Evolutionary conservation across 2,329 filamentous ascomycete genomes (phyloP).

Genomic region (Xenoacremonium recifei): DNA sequence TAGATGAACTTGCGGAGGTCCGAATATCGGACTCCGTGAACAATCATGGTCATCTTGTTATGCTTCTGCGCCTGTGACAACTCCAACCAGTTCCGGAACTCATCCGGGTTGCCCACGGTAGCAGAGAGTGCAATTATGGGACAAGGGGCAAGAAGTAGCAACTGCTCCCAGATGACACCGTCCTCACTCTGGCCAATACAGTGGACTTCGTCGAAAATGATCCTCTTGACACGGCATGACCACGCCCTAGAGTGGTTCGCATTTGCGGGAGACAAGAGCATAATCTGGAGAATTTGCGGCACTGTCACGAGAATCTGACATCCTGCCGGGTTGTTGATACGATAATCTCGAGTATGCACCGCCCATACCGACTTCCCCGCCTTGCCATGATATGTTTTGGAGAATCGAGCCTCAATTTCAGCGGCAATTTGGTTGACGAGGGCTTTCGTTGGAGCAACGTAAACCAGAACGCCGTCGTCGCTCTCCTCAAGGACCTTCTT

Average conservation of each 20-base stretch:
- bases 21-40: constrained; percentile 69
- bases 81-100: constrained; percentile 68
- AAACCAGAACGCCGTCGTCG: constrained; percentile 71
- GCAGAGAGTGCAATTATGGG: constrained; percentile 78
- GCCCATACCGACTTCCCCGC: constrained; percentile 71
- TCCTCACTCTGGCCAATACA: constrained; percentile 76
- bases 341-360: constrained; percentile 73
- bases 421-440: constrained; percentile 82
- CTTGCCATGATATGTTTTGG: constrained; percentile 60
- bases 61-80: constrained; percentile 63
- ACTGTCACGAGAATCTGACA: constrained; percentile 78
- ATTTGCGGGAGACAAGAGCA: constrained; percentile 67
- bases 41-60: constrained; percentile 63
- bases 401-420: constrained; percentile 72
- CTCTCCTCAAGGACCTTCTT: constrained; percentile 67
- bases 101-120: constrained; percentile 72
- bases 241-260: constrained; percentile 55
- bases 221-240: constrained; percentile 67
- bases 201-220: constrained; percentile 83
- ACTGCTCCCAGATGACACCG: constrained; percentile 75
- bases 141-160: constrained; percentile 71
- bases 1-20: constrained; percentile 77
- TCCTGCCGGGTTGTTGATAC: constrained; percentile 69
- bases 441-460: constrained; percentile 79
- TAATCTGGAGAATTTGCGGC: constrained; percentile 75